phyloP scores from a whole-genome alignment of 139 green algal genomes.

The Diplosphaera chodatii region DNA sequence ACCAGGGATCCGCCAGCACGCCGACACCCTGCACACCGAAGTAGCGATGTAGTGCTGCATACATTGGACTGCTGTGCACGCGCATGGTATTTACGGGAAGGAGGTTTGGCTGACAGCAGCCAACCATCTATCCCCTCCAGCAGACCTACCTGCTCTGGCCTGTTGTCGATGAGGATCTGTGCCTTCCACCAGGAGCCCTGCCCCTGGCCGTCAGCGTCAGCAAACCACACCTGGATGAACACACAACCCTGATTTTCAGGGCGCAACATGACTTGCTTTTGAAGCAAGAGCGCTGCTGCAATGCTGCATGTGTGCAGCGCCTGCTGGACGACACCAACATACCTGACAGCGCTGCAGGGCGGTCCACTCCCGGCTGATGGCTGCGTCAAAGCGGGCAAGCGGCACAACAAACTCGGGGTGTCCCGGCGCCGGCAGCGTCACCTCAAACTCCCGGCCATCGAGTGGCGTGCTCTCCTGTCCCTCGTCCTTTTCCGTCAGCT shows the following conservation, averaged over 20 bases:
- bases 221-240: conserved; percentile 33
- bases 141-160: not conserved
- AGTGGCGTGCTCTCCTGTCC: conserved; percentile 6
- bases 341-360: conserved; percentile 26
- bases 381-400: conserved; percentile 22
- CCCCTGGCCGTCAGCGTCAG: conserved; percentile 10
- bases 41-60: no score
- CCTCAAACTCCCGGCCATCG: conserved; percentile 23
- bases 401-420: conserved; percentile 58
- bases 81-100: no score
- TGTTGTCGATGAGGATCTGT: conserved; percentile 8
- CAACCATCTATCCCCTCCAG: no score
- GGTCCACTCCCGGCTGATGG: conserved; percentile 24
- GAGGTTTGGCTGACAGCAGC: no score
- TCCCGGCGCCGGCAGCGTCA: conserved; percentile 49
- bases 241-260: no score
- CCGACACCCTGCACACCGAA: not conserved
- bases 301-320: no score
- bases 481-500: conserved; percentile 5
- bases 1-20: conserved; percentile 29
- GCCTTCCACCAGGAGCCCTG: conserved; percentile 31
- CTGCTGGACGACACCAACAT: no score
- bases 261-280: not conserved
- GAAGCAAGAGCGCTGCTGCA: no score
- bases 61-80: no score